A percentile compares a stretch with the other conserved stretches of the same genome.
Conservation (phyloP, 2,329 filamentous ascomycete genomes). For the Colletotrichum sp. region DNA sequence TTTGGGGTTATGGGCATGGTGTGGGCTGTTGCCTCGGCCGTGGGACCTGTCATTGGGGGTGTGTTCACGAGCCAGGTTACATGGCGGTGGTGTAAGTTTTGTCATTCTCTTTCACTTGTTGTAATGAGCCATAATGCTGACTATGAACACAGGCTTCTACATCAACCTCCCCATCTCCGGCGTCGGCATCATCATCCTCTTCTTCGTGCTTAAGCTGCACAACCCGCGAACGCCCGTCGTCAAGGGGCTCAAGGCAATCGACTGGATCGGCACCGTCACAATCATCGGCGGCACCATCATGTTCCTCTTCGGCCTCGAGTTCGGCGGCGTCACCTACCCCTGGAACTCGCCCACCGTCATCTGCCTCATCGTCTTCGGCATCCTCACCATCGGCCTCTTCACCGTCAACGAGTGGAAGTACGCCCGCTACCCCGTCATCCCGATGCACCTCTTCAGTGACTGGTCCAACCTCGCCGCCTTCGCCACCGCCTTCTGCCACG, state of each 20-base stretch:
- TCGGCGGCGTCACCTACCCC: conserved; percentile 67
- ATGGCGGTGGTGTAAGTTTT: conserved; percentile 61
- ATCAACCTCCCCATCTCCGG: conserved; percentile 55
- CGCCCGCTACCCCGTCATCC: conserved; percentile 73
- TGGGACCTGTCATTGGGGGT: conserved; percentile 71
- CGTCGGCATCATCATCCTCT: conserved; percentile 60
- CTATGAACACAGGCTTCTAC: conserved; percentile 31
- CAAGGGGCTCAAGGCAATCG: conserved; percentile 65
- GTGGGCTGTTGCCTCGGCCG: conserved; percentile 68
- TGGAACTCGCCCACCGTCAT: conserved; percentile 68
- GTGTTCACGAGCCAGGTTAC: conserved; percentile 66
- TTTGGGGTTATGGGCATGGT: conserved; percentile 71
- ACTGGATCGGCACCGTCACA: conserved; percentile 65
- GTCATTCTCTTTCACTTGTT: fast-evolving
- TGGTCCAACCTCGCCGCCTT: conserved; percentile 63
- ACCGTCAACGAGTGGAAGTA: conserved; percentile 67
- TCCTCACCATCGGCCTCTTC: conserved; percentile 54
- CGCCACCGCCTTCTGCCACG: conserved; percentile 48
- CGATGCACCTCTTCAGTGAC: conserved; percentile 63
- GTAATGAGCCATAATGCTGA: fast-evolving
- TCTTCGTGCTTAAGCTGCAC: conserved; percentile 70
- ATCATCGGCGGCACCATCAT: conserved; percentile 72
- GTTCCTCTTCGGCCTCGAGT: conserved; percentile 73
- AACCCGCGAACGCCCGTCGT: conserved; percentile 68
- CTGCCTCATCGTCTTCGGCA: conserved; percentile 66